phyloP scores from a whole-genome alignment of 352 stramenopile species.

The Phytophthora macrochlamydospora region DNA sequence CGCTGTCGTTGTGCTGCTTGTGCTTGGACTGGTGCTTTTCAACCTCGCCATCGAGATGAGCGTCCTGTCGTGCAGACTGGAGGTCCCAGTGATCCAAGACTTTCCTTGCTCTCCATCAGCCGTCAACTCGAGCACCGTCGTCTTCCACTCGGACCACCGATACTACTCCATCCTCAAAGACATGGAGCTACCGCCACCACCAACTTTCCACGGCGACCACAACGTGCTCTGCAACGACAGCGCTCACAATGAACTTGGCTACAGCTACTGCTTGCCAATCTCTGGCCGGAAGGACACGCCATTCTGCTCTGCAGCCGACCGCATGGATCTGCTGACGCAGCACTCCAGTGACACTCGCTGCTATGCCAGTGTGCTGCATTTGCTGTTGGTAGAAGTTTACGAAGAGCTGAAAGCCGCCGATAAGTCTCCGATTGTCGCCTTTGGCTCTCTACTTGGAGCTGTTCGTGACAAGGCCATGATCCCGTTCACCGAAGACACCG shows the following conservation, averaged over 20 bases:
- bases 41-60: too few species aligned
- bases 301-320: slow-evolving; percentile 44
- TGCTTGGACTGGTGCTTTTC: too few species aligned
- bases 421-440: slow-evolving; percentile 33
- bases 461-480: slow-evolving; percentile 45
- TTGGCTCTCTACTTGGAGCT: slow-evolving; percentile 48
- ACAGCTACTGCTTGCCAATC: slow-evolving; percentile 46
- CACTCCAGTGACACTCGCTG: slow-evolving; percentile 27
- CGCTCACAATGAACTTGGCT: neutral
- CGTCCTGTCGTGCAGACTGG: too few species aligned
- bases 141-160: neutral
- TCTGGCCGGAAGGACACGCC: slow-evolving; percentile 39
- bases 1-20: too few species aligned
- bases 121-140: neutral
- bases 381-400: slow-evolving; percentile 59
- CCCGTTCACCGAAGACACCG: slow-evolving; percentile 52
- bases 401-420: slow-evolving; percentile 29
- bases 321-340: slow-evolving; percentile 38
- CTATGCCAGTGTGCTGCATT: slow-evolving; percentile 47
- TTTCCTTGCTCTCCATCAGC: neutral
- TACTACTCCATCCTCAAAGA: neutral
- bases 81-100: too few species aligned
- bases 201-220: neutral
- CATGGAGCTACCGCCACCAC: neutral
- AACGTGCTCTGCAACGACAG: neutral